These are phyloP conservation scores for Allomyces macrogynus DNA, from an alignment of 192 early-diverging fungal species.

Conservation along the genomic window DNA sequence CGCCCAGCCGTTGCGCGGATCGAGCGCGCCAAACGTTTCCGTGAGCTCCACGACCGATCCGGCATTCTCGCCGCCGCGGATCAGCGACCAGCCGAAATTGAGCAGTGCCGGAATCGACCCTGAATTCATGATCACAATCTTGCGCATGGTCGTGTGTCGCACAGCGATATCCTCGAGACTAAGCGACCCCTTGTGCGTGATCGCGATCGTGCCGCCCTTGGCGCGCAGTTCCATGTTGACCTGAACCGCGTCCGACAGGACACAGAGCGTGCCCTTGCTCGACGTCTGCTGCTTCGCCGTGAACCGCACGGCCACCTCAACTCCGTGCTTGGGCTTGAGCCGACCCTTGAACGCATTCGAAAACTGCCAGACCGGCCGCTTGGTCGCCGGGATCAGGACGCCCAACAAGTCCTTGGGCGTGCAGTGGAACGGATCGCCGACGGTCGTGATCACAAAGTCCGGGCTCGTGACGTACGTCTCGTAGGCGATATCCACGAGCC, in stretches of 20 bases:
- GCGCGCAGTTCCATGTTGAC: conserved; percentile 21
- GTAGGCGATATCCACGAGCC: conserved; percentile 28
- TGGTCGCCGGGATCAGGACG: conserved; percentile 5
- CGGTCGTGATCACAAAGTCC: conserved; percentile 21
- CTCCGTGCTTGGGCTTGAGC: conserved; percentile 5
- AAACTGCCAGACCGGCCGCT: conserved; percentile 7
- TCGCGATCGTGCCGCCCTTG: conserved; percentile 33
- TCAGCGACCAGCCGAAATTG: conserved; percentile 25
- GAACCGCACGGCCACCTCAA: conserved; percentile 27
- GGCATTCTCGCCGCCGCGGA: conserved; percentile 28
- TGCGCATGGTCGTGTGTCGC: conserved; percentile 28
- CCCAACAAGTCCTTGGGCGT: conserved; percentile 5
- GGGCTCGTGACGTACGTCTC: conserved; percentile 18
- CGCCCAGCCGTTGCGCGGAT: conserved; percentile 36
- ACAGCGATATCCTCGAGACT: conserved; percentile 39
- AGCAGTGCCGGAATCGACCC: conserved; percentile 35
- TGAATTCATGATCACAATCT: conserved; percentile 22
- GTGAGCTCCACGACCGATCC: conserved; percentile 14
- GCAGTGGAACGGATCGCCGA: conserved; percentile 21
- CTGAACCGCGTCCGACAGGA: conserved; percentile 25
- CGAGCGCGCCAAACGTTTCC: conserved; percentile 25
- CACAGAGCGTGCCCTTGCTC: conserved; percentile 18
- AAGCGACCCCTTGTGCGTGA: conserved; percentile 32
- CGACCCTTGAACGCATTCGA: not conserved
- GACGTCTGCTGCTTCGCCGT: conserved; percentile 18